phyloP scores from a whole-genome alignment of 768 basidiomycete species.

The Pleurotus citrinopileatus region DNA sequence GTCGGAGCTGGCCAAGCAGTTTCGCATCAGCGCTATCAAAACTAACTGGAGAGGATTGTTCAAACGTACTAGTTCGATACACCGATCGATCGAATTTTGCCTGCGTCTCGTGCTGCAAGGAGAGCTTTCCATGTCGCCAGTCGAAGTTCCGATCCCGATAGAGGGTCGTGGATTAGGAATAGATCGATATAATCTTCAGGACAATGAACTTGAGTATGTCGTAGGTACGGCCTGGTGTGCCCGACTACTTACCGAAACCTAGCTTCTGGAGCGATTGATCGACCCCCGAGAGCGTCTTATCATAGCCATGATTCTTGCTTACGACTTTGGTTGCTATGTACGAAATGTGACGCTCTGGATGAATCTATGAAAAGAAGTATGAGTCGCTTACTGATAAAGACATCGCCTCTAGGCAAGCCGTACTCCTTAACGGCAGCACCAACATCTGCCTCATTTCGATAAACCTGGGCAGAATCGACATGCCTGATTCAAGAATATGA shows the following conservation, averaged over 20 bases:
- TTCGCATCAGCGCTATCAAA: background rate
- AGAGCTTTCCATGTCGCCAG: slow-evolving; percentile 74
- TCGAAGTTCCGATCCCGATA: slow-evolving; percentile 59
- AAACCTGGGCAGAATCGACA: slow-evolving; percentile 70
- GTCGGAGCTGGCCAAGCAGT: slow-evolving; percentile 41
- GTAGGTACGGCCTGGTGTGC: background rate
- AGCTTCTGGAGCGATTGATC: slow-evolving; percentile 59
- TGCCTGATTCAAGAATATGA: slow-evolving; percentile 43
- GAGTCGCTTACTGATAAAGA: slow-evolving; percentile 65
- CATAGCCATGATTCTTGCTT: slow-evolving; percentile 60
- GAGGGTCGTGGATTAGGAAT: slow-evolving; percentile 76
- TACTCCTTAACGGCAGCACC: slow-evolving; percentile 57
- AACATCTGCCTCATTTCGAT: slow-evolving; percentile 62
- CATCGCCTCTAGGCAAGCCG: slow-evolving; percentile 50
- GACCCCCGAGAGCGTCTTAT: slow-evolving; percentile 54
- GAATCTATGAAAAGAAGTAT: slow-evolving; percentile 2
- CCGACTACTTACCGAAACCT: slow-evolving; percentile 49
- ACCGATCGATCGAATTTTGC: slow-evolving; percentile 69
- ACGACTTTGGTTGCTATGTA: slow-evolving; percentile 71
- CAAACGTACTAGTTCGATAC: slow-evolving; percentile 77
- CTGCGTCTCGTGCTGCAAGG: slow-evolving; percentile 52
- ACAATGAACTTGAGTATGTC: background rate
- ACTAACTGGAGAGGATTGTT: background rate
- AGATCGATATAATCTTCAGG: slow-evolving; percentile 62
- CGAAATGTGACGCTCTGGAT: background rate